Base-by-base conservation (phyloP, 371 early-diverging fungal species). In the Smittium mucronatum region DNA sequence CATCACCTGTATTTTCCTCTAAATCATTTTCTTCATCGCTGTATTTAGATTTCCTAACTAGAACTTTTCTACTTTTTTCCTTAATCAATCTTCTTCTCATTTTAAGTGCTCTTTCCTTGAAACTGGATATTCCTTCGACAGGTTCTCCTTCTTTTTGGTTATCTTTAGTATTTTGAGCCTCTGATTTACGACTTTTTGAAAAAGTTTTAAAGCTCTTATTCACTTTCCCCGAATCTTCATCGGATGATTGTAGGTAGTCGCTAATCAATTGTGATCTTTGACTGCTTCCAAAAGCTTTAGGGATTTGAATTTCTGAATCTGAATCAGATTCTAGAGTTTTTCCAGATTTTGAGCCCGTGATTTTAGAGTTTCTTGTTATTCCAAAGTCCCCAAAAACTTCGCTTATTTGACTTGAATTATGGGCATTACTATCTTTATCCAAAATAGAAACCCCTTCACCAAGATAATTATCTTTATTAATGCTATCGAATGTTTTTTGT, bases 21-120 rank as follows among this genome's bases (percentile, higher is more conserved):
- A n/a, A n/a, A n/a, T 47, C 47, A 47, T 21, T 47, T 47, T 47
- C 47, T 11, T 47, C 21, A 21, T 47, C 47, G 21, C 21, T 21
- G 21, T 47, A 34, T 33, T 34, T 65, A 2, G 65, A 65, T 33
- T 65, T 65, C 36, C n/a, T 65, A 11, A 65, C 65, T 8, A 65
- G n/a, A 61, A 33, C 29, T 61, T 33, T 33, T 32, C 5, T n/a
- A 25, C 65, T 33, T 33, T 65, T 65, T n/a, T 28, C 36, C 34
- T 65, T 65, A 11, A 65, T 34, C 5, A 65, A n/a, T n/a, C 34
- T 65, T 28, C 34, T 28, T 65, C 65, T 32, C n/a, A 65, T 32
- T 25, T 34, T 5, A 5, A 65, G 34, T 11, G 65, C 65, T n/a
- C 65, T 32, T 36, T 65, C 32, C 34, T 33, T 65, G n/a, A 65